Conservation (phyloP, 306 rosid species). For the Vachellia pachyceras region DNA sequence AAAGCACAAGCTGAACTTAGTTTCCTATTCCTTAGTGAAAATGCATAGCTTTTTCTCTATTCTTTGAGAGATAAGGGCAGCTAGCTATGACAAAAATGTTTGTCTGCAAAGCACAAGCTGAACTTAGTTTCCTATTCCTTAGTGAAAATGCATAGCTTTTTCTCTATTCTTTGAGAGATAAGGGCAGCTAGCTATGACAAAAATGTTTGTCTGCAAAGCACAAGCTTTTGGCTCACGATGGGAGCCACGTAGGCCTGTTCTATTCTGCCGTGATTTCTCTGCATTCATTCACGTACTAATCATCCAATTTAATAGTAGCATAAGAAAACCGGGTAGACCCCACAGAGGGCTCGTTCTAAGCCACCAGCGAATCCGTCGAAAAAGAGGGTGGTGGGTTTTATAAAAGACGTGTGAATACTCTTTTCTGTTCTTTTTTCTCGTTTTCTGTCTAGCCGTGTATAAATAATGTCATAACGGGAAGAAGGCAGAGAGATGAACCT, state of each 20-base stretch:
- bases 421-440: conserved; percentile 33
- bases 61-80: too few relatives aligned
- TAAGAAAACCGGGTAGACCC: not conserved
- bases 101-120: too few relatives aligned
- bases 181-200: conserved; percentile 3
- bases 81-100: too few relatives aligned
- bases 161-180: conserved; percentile 10
- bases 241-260: conserved; percentile 13
- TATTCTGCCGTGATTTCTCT: not conserved
- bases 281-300: not conserved
- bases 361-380: conserved; percentile 14
- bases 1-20: too few relatives aligned
- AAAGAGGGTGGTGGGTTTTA: conserved; percentile 5
- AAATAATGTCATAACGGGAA: conserved; percentile 36
- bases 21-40: not conserved
- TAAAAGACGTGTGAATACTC: conserved; percentile 45
- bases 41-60: too few relatives aligned
- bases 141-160: not conserved
- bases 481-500: conserved; percentile 31
- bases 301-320: not conserved
- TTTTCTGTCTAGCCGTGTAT: conserved; percentile 37
- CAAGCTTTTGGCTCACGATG: conserved; percentile 40
- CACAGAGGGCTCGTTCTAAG: not conserved
- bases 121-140: not conserved
- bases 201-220: conserved; percentile 22